These are phyloP conservation scores for Jacaranda copaia DNA, from an alignment of 257 asterid species.

Conservation along the genomic window DNA sequence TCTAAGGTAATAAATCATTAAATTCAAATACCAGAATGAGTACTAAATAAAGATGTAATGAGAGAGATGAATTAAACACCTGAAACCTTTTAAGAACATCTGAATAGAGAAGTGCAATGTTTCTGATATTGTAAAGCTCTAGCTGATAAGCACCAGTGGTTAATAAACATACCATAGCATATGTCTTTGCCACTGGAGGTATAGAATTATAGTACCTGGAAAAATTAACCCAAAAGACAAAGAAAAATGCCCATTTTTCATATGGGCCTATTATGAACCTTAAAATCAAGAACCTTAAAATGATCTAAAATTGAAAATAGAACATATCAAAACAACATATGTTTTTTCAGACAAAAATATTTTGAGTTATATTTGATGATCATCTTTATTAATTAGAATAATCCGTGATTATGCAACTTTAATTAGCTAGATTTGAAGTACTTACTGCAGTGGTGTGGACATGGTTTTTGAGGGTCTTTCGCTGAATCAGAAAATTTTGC, in stretches of 20 bases:
- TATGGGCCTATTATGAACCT: not conserved
- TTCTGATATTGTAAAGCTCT: constrained; percentile 34
- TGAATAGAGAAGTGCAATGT: constrained; percentile 50
- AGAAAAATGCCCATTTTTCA: too few relatives aligned
- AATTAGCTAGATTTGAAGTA: not conserved
- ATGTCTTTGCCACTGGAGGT: constrained; percentile 63
- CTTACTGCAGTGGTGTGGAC: constrained; percentile 49
- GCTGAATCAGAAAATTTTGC: not conserved
- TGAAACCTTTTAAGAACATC: constrained; percentile 50
- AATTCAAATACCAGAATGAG: not conserved
- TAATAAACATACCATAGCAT: constrained; percentile 49
- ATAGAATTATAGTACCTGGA: constrained; percentile 55
- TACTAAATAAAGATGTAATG: not conserved
- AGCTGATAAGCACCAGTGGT: constrained; percentile 47
- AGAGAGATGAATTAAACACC: constrained; percentile 29
- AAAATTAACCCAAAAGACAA: not conserved
- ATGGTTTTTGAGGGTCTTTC: constrained; percentile 25
- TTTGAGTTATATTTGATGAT: too few relatives aligned
- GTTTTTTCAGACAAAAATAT: too few relatives aligned
- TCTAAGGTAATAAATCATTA: not conserved
- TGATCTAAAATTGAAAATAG: too few relatives aligned
- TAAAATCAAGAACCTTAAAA: not conserved
- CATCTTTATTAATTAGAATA: too few relatives aligned
- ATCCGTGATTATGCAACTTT: too few relatives aligned
- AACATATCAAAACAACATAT: too few relatives aligned